Evolutionary conservation across 2,329 filamentous ascomycete species (phyloP).

Genomic region (Cadophora malorum): DNA sequence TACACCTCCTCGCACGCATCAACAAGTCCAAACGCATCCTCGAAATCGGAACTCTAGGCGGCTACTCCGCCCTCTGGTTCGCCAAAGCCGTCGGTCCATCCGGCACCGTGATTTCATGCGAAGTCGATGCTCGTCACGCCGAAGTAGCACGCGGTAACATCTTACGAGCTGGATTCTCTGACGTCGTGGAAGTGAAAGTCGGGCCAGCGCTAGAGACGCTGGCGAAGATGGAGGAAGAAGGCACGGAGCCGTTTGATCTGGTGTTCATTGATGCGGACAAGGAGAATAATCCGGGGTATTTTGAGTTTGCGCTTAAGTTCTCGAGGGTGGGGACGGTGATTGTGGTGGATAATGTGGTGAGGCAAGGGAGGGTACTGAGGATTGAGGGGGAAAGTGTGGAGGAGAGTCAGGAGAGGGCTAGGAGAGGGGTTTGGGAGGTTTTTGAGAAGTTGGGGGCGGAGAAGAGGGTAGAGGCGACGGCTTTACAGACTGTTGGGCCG

Average conservation of each 20-base stretch:
- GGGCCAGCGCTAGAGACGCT: constrained; percentile 53
- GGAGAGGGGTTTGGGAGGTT: constrained; percentile 22
- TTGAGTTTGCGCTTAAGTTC: constrained; percentile 49
- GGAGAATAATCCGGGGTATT: constrained; percentile 55
- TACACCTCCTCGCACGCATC: constrained; percentile 34
- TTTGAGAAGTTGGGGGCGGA: constrained; percentile 33
- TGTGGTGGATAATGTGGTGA: constrained; percentile 61
- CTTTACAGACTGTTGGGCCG: constrained; percentile 30
- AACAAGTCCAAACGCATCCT: constrained; percentile 33
- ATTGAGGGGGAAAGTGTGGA: constrained; percentile 37
- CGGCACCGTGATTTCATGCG: constrained; percentile 48
- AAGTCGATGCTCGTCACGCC: constrained; percentile 52
- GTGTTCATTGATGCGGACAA: constrained; percentile 62
- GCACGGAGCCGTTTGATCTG: constrained; percentile 56
- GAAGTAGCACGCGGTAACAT: constrained; percentile 49
- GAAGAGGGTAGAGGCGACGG: constrained; percentile 33
- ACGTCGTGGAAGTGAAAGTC: constrained; percentile 53
- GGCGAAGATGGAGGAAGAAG: constrained; percentile 35
- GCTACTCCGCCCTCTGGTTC: constrained; percentile 38
- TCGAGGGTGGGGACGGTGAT: constrained; percentile 57
- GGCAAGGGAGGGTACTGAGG: constrained; percentile 52
- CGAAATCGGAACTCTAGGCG: constrained; percentile 36
- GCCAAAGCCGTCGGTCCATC: constrained; percentile 35
- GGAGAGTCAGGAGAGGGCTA: constrained; percentile 28
- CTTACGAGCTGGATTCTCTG: constrained; percentile 48